phyloP scores from a whole-genome alignment of 2,329 filamentous ascomycete genomes.

The Fusarium guadeloupense region DNA sequence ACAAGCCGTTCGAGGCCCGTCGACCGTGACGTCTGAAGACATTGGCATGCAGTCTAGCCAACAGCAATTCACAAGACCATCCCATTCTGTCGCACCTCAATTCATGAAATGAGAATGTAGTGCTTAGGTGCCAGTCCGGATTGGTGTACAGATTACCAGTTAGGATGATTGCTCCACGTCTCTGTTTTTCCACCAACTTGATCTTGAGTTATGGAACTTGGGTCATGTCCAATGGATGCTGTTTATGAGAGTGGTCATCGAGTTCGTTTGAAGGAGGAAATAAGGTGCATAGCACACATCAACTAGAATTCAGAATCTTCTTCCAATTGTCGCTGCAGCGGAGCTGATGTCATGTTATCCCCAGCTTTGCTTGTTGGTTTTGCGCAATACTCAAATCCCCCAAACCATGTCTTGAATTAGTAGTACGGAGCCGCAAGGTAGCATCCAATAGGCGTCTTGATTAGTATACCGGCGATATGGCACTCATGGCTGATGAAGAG shows the following conservation, averaged over 20 bases:
- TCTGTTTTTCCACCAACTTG: slow-evolving; percentile 7
- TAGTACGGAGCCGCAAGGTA: slow-evolving; percentile 31
- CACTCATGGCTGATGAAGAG: slow-evolving; percentile 5
- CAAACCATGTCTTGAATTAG: slow-evolving; percentile 9
- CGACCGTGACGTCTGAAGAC: not conserved
- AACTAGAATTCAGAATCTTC: slow-evolving; percentile 30
- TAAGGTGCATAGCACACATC: slow-evolving; percentile 4
- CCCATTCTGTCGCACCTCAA: slow-evolving; percentile 8
- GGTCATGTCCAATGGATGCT: slow-evolving; percentile 14
- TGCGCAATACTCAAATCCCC: slow-evolving; percentile 2
- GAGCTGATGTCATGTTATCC: slow-evolving; percentile 11
- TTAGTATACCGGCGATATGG: slow-evolving; percentile 21
- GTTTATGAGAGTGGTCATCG: not conserved
- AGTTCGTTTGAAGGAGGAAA: not conserved
- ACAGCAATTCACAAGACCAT: slow-evolving; percentile 9
- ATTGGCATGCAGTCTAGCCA: slow-evolving; percentile 1
- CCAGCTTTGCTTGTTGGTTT: slow-evolving; percentile 6
- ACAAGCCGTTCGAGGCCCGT: not conserved
- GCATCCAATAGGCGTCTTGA: slow-evolving; percentile 12
- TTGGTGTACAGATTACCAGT: slow-evolving; percentile 5
- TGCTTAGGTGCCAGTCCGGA: not conserved
- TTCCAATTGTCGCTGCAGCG: slow-evolving; percentile 3
- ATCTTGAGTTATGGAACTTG: not conserved
- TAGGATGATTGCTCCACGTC: not conserved
- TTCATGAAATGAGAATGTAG: not conserved